A percentile compares a stretch with the other conserved stretches of the same genome.
Evolutionary conservation across 2,329 filamentous ascomycete genomes (phyloP).

Genomic region (Fusarium falciforme): DNA sequence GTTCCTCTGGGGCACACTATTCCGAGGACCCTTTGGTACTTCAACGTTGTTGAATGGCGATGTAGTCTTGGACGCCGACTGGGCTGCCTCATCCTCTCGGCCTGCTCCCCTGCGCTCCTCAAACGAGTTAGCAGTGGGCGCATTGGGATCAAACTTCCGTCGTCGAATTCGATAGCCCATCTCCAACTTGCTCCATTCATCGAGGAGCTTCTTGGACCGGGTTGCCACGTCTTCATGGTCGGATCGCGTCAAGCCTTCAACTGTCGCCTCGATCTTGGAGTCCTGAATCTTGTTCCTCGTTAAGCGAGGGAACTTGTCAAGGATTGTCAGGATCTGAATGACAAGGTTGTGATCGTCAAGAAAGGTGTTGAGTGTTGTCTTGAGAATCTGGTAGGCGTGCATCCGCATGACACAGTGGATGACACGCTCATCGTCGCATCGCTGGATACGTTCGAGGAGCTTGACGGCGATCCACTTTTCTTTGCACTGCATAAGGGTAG

Average conservation of each 20-base stretch:
- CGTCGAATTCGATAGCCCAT: slow-evolving; percentile 93
- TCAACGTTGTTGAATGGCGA: slow-evolving; percentile 61
- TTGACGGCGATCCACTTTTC: slow-evolving; percentile 99
- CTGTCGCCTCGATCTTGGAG: slow-evolving; percentile 89
- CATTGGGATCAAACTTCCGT: slow-evolving; percentile 83
- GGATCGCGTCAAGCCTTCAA: slow-evolving; percentile 74
- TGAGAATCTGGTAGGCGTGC: slow-evolving; percentile 96
- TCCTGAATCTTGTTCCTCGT: slow-evolving; percentile 98
- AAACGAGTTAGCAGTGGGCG: slow-evolving; percentile 65
- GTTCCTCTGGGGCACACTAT: slow-evolving; percentile 67
- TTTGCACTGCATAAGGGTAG: slow-evolving; percentile 95
- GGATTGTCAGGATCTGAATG: slow-evolving; percentile 87
- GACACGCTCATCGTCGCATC: slow-evolving; percentile 86
- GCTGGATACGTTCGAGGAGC: slow-evolving; percentile 87
- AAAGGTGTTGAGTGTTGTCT: slow-evolving; percentile 86
- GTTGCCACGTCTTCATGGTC: slow-evolving; percentile 80
- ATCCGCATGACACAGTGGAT: slow-evolving; percentile 91
- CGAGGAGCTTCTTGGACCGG: slow-evolving; percentile 77
- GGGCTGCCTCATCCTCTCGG: slow-evolving; percentile 54
- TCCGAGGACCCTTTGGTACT: slow-evolving; percentile 70
- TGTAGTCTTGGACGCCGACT: slow-evolving; percentile 53
- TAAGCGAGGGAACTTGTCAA: slow-evolving; percentile 88
- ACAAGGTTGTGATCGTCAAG: slow-evolving; percentile 91
- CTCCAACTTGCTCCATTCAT: slow-evolving; percentile 90
- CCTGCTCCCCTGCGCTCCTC: slow-evolving; percentile 69